Base-by-base conservation (phyloP, 768 basidiomycete species). In the Rhodosporidiobolus sp. region DNA sequence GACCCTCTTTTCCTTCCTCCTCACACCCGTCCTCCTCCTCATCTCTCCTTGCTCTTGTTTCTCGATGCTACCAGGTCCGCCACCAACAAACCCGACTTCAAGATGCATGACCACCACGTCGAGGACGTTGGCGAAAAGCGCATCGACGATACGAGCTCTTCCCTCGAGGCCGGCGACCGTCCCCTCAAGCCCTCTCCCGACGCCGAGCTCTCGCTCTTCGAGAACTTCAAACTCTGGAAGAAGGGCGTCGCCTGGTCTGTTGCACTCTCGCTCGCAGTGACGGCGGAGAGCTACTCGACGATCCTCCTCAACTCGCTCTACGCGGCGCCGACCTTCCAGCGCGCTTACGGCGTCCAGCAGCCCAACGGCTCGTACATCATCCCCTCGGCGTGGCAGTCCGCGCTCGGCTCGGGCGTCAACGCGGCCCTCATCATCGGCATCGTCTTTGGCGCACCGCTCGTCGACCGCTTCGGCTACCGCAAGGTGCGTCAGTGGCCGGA, bases 301-400 rank as follows among this genome's bases (percentile, higher is more conserved):
- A 61, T 61, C 48, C 46, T 61, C 28, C 60, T 61, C 46, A 61
- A 49, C 30, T 49, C 30, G 4, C 60, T 61, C n/a, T 49, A 49
- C 60, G 60, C 60, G 2, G 46, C 45, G 7, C 60, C 60, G 19
- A 8, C 46, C 30, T 61, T 61, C 60, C 60, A 61, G 45, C 20
- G 20, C 1, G 46, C 26, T 6, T 61, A 49, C 46, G 60, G 60
- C 45, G 48, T 61, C 16, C 28, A 28, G 26, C 60, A 32, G 46
- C 45, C n/a, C 2, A 22, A 6, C 30, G 60, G 60, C 45, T 49
- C 49, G 28, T 61, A 49, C 48, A 30, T 49, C 30, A 61, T 61
- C 60, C 60, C 60, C 7, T 6, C 60, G 19, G 16, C 9, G 10
- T 61, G 60, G 60, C 60, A 61, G 30, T 48, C 48, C 16, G 60